Conservation (phyloP, 2,329 filamentous ascomycete species). For the Pseudogymnoascus sp. region DNA sequence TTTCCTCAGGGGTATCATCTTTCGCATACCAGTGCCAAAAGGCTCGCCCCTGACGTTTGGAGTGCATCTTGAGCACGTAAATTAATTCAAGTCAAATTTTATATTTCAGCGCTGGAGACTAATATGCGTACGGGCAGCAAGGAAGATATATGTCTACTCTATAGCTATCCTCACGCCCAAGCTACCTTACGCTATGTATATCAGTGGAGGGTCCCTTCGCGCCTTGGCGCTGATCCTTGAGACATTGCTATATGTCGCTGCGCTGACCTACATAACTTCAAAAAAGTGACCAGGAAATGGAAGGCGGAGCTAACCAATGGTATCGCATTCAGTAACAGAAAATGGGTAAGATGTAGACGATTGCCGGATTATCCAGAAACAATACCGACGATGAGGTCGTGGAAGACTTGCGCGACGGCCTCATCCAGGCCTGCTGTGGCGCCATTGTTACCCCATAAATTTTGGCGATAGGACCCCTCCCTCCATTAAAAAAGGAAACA, state of each 20-base stretch:
- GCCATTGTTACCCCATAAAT: constrained; percentile 1
- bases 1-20: constrained; percentile 43
- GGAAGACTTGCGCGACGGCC: background rate
- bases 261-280: background rate
- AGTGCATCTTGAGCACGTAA: constrained; percentile 11
- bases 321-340: background rate
- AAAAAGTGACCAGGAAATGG: background rate
- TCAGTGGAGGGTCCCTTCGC: background rate
- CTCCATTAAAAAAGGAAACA: background rate
- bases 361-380: background rate
- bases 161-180: background rate
- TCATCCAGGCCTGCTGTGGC: background rate
- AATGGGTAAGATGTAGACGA: background rate
- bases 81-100: background rate
- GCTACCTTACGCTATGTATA: background rate
- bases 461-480: background rate
- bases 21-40: constrained; percentile 40
- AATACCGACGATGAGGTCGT: background rate
- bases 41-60: constrained; percentile 19
- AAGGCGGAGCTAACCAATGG: background rate
- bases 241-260: background rate
- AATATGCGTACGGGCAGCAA: background rate
- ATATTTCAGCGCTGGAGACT: background rate
- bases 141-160: background rate
- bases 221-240: background rate